These are phyloP conservation scores for Trichoderma aggressivum DNA, from an alignment of 2,329 filamentous ascomycete genomes.

Conservation along the genomic window DNA sequence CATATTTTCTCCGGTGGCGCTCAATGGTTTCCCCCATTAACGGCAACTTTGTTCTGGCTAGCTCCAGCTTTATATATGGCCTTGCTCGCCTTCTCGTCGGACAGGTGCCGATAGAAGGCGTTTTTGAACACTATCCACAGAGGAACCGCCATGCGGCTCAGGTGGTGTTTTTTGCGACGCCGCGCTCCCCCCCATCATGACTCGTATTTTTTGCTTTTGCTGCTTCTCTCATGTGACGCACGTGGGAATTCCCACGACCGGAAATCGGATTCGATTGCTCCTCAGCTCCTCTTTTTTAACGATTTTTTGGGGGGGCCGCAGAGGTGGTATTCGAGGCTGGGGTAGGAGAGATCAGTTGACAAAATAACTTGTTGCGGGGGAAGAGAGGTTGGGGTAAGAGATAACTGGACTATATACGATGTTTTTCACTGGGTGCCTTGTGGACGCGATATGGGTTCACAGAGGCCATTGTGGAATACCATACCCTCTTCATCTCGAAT, in stretches of 20 bases:
- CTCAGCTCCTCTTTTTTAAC: background rate
- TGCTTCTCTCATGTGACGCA: background rate
- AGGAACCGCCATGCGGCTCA: background rate
- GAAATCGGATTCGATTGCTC: background rate
- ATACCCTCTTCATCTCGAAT: background rate
- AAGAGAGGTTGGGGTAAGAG: background rate
- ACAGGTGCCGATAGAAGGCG: conserved; percentile 1
- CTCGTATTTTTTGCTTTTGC: background rate
- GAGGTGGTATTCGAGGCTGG: background rate
- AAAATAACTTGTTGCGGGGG: background rate
- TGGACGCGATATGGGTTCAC: background rate
- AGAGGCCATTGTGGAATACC: background rate
- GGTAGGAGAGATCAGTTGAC: background rate
- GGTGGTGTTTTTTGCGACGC: background rate
- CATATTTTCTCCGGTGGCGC: conserved; percentile 15
- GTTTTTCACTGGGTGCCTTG: background rate
- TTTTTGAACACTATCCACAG: background rate
- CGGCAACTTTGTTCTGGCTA: background rate
- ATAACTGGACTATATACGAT: background rate
- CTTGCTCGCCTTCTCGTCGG: background rate
- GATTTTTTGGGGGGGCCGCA: background rate
- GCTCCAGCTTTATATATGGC: background rate
- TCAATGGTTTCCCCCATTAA: background rate
- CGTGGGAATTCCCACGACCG: background rate
- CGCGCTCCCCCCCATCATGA: background rate